These are phyloP conservation scores for Vaccinium corymbosum DNA, from an alignment of 148 eudicot genomes.

Conservation along the genomic window DNA sequence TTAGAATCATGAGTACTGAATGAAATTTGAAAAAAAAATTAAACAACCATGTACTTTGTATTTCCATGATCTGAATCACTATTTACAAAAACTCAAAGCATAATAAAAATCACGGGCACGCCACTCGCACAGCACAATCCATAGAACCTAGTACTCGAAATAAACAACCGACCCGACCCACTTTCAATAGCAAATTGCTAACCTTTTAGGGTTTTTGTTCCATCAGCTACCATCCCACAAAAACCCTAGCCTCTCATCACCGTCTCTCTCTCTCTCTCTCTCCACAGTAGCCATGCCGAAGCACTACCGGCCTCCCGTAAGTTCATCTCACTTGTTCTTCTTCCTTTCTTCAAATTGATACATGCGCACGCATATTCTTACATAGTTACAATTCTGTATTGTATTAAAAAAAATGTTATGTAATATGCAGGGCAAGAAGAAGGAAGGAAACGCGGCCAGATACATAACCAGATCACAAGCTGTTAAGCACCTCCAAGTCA, in stretches of 20 bases:
- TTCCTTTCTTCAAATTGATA: background rate
- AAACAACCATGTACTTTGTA: no score
- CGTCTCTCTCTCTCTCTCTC: background rate
- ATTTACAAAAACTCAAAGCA: no score
- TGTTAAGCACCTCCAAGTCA: slow-evolving; percentile 78
- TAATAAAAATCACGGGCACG: no score
- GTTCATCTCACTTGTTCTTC: background rate
- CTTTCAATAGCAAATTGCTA: no score
- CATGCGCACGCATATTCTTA: background rate
- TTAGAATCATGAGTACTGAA: no score
- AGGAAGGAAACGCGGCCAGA: slow-evolving; percentile 90
- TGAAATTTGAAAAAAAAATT: no score
- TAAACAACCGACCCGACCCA: background rate
- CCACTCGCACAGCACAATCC: background rate
- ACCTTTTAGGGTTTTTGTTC: background rate
- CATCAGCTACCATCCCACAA: background rate
- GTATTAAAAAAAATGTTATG: background rate
- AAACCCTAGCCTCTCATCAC: background rate
- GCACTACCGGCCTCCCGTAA: slow-evolving; percentile 13
- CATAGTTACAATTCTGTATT: background rate
- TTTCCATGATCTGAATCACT: no score
- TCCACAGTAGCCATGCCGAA: slow-evolving; percentile 8
- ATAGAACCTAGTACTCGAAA: no score
- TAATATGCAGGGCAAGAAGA: slow-evolving; percentile 73
- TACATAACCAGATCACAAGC: slow-evolving; percentile 83